A percentile compares a stretch with the other conserved stretches of the same genome.
Evolutionary conservation across 805 yeast genomes (phyloP).

Genomic region (Candida glaebosa): DNA sequence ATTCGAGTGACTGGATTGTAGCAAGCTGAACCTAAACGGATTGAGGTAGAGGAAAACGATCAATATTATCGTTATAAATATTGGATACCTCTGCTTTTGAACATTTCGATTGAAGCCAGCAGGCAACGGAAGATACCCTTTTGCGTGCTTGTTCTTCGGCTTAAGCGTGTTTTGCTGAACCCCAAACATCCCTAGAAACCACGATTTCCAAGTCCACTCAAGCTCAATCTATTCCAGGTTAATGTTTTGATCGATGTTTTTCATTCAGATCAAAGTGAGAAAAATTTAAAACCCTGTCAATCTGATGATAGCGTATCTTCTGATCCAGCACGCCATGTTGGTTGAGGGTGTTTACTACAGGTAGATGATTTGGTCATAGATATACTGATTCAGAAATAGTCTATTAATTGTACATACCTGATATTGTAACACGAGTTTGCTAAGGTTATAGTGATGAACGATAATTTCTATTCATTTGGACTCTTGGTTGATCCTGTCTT

Average conservation of each 20-base stretch:
- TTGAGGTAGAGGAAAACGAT: constrained; percentile 19
- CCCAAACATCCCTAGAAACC: constrained; percentile 7
- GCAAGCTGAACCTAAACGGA: constrained; percentile 14
- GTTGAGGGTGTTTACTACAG: no score
- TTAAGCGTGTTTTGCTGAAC: constrained; percentile 15
- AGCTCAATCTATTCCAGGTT: constrained; percentile 1
- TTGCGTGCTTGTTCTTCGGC: constrained; percentile 21
- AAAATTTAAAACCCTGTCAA: neutral
- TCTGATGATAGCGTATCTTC: no score
- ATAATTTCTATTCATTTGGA: constrained; percentile 6
- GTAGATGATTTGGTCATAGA: neutral
- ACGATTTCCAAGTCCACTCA: neutral
- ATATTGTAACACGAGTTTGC: neutral
- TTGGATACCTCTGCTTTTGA: constrained; percentile 14
- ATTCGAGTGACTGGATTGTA: neutral
- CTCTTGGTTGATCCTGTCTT: constrained; percentile 50
- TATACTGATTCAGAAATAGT: no score
- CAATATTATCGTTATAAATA: constrained; percentile 13
- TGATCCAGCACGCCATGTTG: no score
- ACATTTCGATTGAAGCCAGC: constrained; percentile 20
- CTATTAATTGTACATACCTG: no score
- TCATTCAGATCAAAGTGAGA: constrained; percentile 1
- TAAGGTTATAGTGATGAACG: no score
- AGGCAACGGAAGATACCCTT: constrained; percentile 25
- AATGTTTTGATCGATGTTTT: neutral